These are phyloP conservation scores for Podospora tetraspora DNA, from an alignment of 495 filamentous ascomycete species.

Conservation along the genomic window DNA sequence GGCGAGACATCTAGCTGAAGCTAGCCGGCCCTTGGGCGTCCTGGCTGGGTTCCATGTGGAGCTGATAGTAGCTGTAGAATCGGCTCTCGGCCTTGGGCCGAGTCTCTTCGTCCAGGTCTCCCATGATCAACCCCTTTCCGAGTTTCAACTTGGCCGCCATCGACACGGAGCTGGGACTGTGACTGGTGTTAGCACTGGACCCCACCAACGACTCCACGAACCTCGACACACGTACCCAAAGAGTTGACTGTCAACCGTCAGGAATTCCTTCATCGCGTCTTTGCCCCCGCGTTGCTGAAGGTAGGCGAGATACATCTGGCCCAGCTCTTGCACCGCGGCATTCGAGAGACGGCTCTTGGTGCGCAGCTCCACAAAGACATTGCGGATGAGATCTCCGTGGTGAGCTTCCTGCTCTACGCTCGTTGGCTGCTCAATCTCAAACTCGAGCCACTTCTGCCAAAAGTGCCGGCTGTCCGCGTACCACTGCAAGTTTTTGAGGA, in stretches of 20 bases:
- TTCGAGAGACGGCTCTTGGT: conserved; percentile 66
- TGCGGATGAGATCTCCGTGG: conserved; percentile 69
- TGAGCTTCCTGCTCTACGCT: conserved; percentile 56
- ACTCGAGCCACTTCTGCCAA: conserved; percentile 84
- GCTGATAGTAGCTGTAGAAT: conserved; percentile 61
- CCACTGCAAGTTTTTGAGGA: conserved; percentile 73
- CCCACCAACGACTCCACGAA: background rate
- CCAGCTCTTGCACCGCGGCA: conserved; percentile 66
- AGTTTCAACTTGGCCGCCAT: conserved; percentile 32
- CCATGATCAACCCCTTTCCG: conserved; percentile 50
- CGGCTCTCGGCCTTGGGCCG: conserved; percentile 57
- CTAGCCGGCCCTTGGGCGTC: conserved; percentile 37
- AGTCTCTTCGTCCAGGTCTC: conserved; percentile 59
- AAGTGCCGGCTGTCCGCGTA: conserved; percentile 86
- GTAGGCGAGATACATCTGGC: conserved; percentile 75
- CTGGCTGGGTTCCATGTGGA: conserved; percentile 48
- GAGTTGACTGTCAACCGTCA: conserved; percentile 77
- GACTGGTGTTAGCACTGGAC: conserved; percentile 13
- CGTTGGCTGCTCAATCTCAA: conserved; percentile 86
- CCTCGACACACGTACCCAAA: conserved; percentile 58
- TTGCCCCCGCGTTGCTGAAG: conserved; percentile 79
- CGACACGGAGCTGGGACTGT: conserved; percentile 48
- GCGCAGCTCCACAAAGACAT: conserved; percentile 73
- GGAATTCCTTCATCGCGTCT: conserved; percentile 78
- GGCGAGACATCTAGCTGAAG: conserved; percentile 34